These are phyloP conservation scores for Allantophomopsis cytisporea DNA, from an alignment of 2,329 filamentous ascomycete genomes.

Conservation along the genomic window DNA sequence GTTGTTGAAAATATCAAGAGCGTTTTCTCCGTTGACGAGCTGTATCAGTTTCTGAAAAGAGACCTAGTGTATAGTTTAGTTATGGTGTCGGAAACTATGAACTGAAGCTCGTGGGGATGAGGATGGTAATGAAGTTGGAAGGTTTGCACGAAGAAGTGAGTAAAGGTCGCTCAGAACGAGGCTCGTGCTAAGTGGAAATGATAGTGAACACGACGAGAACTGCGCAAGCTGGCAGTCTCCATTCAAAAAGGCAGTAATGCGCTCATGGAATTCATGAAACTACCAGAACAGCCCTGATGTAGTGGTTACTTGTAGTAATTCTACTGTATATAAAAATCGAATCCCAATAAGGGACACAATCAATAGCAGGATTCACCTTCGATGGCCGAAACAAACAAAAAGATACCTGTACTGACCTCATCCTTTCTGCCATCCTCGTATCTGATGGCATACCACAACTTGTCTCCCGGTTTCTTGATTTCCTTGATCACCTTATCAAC, in stretches of 20 bases:
- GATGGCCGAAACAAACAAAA: background rate
- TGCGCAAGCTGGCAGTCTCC: background rate
- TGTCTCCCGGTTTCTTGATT: conserved; percentile 6
- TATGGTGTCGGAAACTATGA: background rate
- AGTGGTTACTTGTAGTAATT: background rate
- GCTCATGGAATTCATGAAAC: background rate
- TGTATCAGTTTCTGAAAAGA: conserved; percentile 27
- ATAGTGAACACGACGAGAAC: background rate
- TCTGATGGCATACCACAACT: conserved; percentile 14
- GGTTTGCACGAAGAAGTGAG: background rate
- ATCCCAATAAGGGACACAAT: background rate
- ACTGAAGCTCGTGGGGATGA: background rate
- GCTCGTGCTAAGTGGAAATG: background rate
- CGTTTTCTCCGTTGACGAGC: conserved; percentile 29
- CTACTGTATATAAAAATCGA: background rate
- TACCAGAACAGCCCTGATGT: background rate
- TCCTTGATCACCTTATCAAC: conserved; percentile 17
- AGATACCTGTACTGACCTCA: background rate
- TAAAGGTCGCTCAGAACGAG: background rate
- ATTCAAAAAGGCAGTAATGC: background rate
- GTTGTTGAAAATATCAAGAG: conserved; percentile 25
- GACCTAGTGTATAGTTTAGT: conserved; percentile 20
- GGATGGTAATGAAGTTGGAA: background rate
- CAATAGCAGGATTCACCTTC: background rate
- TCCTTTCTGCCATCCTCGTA: conserved; percentile 14